These are phyloP conservation scores for Miamiensis avidus DNA, from an alignment of 169 alveolate genomes.

Conservation along the genomic window DNA sequence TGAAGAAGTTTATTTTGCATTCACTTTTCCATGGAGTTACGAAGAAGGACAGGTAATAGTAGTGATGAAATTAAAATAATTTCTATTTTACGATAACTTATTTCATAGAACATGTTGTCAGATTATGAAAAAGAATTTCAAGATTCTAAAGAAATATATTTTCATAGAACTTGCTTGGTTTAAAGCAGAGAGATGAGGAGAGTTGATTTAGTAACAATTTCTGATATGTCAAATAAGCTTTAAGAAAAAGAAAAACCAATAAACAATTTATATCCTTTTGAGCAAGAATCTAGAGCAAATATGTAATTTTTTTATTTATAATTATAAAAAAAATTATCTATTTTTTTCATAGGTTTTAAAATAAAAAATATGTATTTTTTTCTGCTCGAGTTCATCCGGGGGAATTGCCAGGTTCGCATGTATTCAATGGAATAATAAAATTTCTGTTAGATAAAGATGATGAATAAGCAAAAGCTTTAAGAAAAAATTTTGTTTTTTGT, in stretches of 20 bases:
- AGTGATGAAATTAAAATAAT: not conserved
- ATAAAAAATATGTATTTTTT: conserved; percentile 53
- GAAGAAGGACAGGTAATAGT: not conserved
- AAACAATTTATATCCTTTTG: conserved; percentile 49
- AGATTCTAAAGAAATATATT: conserved; percentile 33
- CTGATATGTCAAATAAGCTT: conserved; percentile 36
- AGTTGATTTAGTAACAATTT: conserved; percentile 63
- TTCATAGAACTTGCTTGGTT: conserved; percentile 47
- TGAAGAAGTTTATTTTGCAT: conserved; percentile 25
- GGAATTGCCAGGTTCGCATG: conserved; percentile 78
- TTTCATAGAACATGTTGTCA: conserved; percentile 1
- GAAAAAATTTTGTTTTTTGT: conserved; percentile 79
- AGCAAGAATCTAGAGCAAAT: conserved; percentile 20
- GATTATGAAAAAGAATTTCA: not conserved
- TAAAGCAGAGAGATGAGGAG: conserved; percentile 57
- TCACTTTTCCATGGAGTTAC: conserved; percentile 26
- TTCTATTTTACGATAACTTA: not conserved
- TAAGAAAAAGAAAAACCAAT: conserved; percentile 50
- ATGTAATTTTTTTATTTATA: not conserved
- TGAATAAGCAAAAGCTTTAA: conserved; percentile 50
- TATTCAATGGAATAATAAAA: conserved; percentile 77
- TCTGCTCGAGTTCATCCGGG: conserved; percentile 89
- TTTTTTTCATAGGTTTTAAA: not conserved
- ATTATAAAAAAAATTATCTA: too few relatives aligned
- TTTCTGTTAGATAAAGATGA: conserved; percentile 46